A percentile compares a stretch with the other conserved stretches of the same genome.
Evolutionary conservation across 306 rosid genomes (phyloP).

Genomic region (Hylodesmum podocarpum): DNA sequence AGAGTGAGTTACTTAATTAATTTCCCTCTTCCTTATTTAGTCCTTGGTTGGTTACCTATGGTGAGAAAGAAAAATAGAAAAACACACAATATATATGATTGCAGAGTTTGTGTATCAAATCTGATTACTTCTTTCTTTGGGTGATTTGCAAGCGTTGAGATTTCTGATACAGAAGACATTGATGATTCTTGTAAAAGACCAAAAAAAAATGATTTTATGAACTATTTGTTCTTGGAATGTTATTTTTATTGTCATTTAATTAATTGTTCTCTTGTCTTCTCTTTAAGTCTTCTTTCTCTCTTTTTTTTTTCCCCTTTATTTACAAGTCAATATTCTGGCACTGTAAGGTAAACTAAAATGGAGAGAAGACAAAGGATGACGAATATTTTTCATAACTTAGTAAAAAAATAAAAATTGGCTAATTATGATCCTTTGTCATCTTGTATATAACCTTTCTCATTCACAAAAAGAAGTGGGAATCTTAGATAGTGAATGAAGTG

Average conservation of each 20-base stretch:
- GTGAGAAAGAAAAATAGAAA: not conserved
- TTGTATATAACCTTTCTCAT: not conserved
- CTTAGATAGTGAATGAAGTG: not conserved
- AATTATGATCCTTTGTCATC: not conserved
- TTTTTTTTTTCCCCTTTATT: not conserved
- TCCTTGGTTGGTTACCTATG: not conserved
- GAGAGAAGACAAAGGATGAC: not conserved
- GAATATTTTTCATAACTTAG: not conserved
- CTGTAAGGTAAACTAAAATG: not conserved
- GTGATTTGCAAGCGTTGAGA: conserved; percentile 10
- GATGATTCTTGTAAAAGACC: conserved; percentile 1
- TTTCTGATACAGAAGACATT: not conserved
- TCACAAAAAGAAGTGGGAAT: not conserved
- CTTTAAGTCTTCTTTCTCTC: not conserved
- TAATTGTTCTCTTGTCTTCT: not conserved
- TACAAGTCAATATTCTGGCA: not conserved
- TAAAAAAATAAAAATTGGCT: not conserved
- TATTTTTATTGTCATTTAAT: not conserved
- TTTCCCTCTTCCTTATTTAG: not conserved
- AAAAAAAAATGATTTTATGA: conserved; percentile 1
- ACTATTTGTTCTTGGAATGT: conserved; percentile 5
- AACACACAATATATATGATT: not conserved
- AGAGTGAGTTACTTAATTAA: not conserved
- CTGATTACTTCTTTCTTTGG: not conserved
- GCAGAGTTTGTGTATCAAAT: conserved; percentile 14